A percentile compares a stretch with the other conserved stretches of the same genome.
These are phyloP conservation scores for Yamadazyma paraphyllophila DNA, from an alignment of 805 yeast genomes.

Conservation along the genomic window DNA sequence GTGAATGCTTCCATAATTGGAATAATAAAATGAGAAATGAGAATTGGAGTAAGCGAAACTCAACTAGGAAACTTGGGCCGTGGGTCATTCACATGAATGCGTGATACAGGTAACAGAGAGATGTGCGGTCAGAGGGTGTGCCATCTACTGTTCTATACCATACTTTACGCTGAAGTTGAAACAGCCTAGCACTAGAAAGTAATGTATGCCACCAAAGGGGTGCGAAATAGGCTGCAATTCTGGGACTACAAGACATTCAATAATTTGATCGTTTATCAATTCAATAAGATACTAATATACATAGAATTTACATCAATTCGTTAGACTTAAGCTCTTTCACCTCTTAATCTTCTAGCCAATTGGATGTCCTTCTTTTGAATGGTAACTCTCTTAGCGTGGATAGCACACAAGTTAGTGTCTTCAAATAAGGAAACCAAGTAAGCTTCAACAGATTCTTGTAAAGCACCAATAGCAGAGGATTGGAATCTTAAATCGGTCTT, in stretches of 20 bases:
- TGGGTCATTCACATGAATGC: no score
- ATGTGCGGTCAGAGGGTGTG: no score
- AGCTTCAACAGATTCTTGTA: conserved; percentile 48
- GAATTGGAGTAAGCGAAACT: background rate
- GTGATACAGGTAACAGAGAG: no score
- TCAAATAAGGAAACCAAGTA: conserved; percentile 46
- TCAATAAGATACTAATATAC: conserved; percentile 9
- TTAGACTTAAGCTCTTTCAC: conserved; percentile 39
- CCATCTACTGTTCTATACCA: no score
- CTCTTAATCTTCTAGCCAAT: conserved; percentile 50
- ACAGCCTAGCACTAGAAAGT: no score
- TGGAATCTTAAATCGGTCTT: conserved; percentile 48
- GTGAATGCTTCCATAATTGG: background rate
- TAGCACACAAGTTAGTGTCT: conserved; percentile 49
- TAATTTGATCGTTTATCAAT: conserved; percentile 3
- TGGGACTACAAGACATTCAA: background rate
- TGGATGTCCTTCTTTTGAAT: conserved; percentile 49
- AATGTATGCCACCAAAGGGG: no score
- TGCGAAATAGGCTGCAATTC: no score
- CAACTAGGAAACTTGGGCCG: no score
- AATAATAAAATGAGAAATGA: background rate
- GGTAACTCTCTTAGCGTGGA: conserved; percentile 49
- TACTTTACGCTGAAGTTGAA: no score
- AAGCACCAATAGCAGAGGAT: conserved; percentile 47
- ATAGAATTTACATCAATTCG: conserved; percentile 6